Conservation (phyloP, 78 protist species). For the Dictyostelium firmibasis region DNA sequence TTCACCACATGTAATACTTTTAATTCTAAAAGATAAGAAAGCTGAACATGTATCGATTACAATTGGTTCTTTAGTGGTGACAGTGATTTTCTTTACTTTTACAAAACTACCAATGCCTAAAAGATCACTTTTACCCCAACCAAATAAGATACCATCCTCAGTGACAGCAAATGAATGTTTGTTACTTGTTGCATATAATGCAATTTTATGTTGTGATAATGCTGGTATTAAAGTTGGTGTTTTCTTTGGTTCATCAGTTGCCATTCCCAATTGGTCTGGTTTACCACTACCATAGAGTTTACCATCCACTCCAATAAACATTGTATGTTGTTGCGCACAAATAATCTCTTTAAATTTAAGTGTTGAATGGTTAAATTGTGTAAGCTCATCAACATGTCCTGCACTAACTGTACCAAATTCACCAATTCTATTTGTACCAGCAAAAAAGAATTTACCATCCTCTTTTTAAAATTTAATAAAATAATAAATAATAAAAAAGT, state of each 20-base stretch:
- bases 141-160: conserved; percentile 17
- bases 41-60: neutral
- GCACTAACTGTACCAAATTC: conserved; percentile 32
- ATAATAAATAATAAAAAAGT: neutral
- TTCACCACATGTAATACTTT: conserved; percentile 58
- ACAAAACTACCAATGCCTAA: conserved; percentile 53
- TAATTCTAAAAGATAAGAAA: neutral
- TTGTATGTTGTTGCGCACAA: conserved; percentile 20
- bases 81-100: conserved; percentile 32
- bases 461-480: neutral
- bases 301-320: conserved; percentile 18
- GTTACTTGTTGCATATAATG: neutral
- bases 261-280: conserved; percentile 12
- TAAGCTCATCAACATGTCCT: conserved; percentile 3
- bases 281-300: conserved; percentile 16
- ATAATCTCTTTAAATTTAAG: neutral
- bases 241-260: conserved; percentile 12
- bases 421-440: conserved; percentile 51
- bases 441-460: conserved; percentile 40
- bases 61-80: conserved; percentile 9
- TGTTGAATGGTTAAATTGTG: neutral
- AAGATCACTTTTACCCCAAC: conserved; percentile 64
- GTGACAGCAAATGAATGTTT: conserved; percentile 37
- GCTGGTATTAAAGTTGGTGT: conserved; percentile 43
- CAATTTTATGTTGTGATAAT: neutral